phyloP scores from a whole-genome alignment of 2,329 filamentous ascomycete genomes.

The Elsinoe ampelina region DNA sequence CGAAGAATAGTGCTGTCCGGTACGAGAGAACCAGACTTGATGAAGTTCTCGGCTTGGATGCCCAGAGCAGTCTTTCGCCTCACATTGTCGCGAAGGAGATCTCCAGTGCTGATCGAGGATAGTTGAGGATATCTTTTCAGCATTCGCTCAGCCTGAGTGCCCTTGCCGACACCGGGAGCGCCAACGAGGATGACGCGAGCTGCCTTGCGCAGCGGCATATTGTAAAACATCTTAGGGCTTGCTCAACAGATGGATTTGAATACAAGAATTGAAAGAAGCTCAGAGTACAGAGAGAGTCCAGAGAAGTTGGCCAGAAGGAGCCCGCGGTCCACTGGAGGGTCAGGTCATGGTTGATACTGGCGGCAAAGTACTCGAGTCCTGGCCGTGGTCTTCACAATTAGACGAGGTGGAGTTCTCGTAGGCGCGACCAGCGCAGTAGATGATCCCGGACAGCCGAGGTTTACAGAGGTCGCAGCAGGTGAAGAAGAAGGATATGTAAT shows the following conservation, averaged over 20 bases:
- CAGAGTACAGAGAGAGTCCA: too few species aligned
- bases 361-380: background rate
- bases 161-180: constrained; percentile 94
- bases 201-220: constrained; percentile 52
- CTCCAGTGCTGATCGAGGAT: constrained; percentile 85
- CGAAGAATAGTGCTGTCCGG: constrained; percentile 85
- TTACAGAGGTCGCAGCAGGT: background rate
- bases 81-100: constrained; percentile 87
- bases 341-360: background rate
- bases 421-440: background rate
- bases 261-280: background rate
- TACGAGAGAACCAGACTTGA: constrained; percentile 83
- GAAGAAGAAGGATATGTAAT: background rate
- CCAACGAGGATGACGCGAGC: constrained; percentile 92
- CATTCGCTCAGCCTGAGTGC: constrained; percentile 85
- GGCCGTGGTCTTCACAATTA: background rate
- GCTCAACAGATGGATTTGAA: too few species aligned
- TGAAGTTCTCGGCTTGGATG: constrained; percentile 79
- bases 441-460: background rate
- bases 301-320: background rate
- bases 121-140: constrained; percentile 81
- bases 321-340: background rate
- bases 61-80: constrained; percentile 78
- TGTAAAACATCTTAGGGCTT: constrained; percentile 7
- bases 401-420: background rate